Evolutionary conservation across 345 rosid species (phyloP), one percentile per base, ranked within the genome.

Genomic region (Eucalyptus fibrosa): DNA sequence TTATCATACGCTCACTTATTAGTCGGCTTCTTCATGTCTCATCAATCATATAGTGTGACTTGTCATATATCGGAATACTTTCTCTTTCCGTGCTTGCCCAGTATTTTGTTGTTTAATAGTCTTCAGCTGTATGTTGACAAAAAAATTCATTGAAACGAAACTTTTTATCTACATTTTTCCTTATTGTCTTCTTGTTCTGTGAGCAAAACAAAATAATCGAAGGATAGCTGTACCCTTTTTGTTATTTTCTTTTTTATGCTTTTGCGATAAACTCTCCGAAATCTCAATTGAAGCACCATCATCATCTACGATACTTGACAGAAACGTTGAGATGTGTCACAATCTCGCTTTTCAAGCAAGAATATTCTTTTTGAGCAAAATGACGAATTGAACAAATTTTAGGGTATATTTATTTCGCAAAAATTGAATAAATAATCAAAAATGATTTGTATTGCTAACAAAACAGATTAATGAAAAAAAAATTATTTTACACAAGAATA

Each of bases 1-100:
- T 50, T 6, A 50, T 50, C 19, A 3, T 2, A 1, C 8, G 1
- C 0, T 3, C 19, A 50, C 53, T 50, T 14, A 7, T 30, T 7
- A 17, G 4, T 17, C 0, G 21, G 40, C 40, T 67, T 67, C 34
- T 62, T 18, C 40, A 16, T 9, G 12, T 67, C 37, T n/a, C 77
- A 65, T 30, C 4, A 37, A 4, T 16, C 34, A 16, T n/a, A 15
- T 8, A 5, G 21, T 67, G 9, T 67, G 40, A n/a, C 12, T 15
- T 15, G 19, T 65, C 40, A 65, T 8, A 67, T 17, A 16, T 37
- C 12, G 2, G 9, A 67, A n/a, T 67, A 34, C 40, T 67, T n/a
- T 32, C 23, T 67, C 80, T 67, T 32, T 14, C 37, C 19, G n/a
- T 16, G 34, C 19, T 62, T 8, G 72, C 19, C 72, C 72, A 14